phyloP scores from a whole-genome alignment of 805 yeast genomes.

The Debaryomyces tyrocola region DNA sequence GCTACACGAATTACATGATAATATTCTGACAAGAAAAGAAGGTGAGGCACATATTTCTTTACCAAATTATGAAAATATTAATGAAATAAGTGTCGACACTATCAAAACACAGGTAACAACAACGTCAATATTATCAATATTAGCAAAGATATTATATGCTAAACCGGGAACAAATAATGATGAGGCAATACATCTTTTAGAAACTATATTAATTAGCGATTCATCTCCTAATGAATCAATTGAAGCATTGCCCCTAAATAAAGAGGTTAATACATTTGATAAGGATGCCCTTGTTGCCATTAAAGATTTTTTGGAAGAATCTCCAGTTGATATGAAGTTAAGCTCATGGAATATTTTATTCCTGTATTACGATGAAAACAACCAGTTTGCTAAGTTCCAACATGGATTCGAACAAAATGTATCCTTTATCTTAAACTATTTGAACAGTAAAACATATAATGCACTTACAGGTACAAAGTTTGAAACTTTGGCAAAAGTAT shows the following conservation, averaged over 20 bases:
- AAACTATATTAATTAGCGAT: constrained; percentile 42
- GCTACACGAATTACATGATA: constrained; percentile 15
- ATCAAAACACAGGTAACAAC: constrained; percentile 68
- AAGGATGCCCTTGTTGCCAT: constrained; percentile 46
- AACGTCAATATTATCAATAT: constrained; percentile 64
- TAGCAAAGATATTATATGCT: constrained; percentile 50
- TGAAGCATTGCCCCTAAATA: neutral
- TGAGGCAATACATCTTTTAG: constrained; percentile 44
- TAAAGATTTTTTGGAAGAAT: constrained; percentile 55
- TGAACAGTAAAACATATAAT: constrained; percentile 18
- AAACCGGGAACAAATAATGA: constrained; percentile 25
- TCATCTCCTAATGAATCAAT: constrained; percentile 7
- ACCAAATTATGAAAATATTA: constrained; percentile 61
- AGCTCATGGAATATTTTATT: constrained; percentile 76
- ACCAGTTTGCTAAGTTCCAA: constrained; percentile 34
- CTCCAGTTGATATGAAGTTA: constrained; percentile 66
- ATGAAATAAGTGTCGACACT: constrained; percentile 49
- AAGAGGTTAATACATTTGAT: constrained; percentile 9
- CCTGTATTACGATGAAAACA: constrained; percentile 45
- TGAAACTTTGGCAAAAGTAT: constrained; percentile 44
- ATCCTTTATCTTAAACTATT: constrained; percentile 40
- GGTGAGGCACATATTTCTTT: constrained; percentile 36
- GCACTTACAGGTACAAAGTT: constrained; percentile 30
- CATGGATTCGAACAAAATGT: constrained; percentile 55
- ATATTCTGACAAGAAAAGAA: constrained; percentile 4